Base-by-base conservation (phyloP, 108 stramenopile genomes). In the Skeletonema marinoi region DNA sequence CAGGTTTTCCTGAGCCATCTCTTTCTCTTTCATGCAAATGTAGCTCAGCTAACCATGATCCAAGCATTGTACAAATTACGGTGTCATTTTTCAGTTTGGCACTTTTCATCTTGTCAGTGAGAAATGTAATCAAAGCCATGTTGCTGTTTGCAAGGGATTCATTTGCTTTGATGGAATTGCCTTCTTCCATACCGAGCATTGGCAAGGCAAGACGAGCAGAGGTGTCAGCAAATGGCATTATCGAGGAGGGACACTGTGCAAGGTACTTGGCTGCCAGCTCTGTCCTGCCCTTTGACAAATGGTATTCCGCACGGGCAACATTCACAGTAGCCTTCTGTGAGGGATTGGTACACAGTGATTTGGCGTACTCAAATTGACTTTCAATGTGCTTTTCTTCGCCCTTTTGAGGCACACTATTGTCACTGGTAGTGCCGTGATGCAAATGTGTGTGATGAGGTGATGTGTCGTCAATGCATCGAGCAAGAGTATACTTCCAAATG, bases 281-380 rank as follows among this genome's bases (percentile, higher is more conserved):
- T 4, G 81, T 76, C 6, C 89, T 76, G 17, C 94, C 94, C 56
- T 92, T 90, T 2, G 85, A 85, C 32, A 95, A 64, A 60, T 95
- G 92, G 58, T 89, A 95, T 74, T 95, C 94, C 6, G 90, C 92
- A 30, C 94, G 82, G 13, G 87, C 89, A 32, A 87, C 88, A 44
- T 86, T 90, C 8, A 95, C 90, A 21, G 93, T 91, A 44, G 94
- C 94, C 63, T 92, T 95, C 84, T 95, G 94, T 9, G 84, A 70
- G 58, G 88, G 65, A 71, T 93, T 91, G 39, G 85, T 85, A 63
- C 94, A 95, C 32, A 95, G 81, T 4, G 77, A 81, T 66, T 89
- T 92, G 25, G 94, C 92, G 60, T 92, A 88, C 77, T 93, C 92
- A 75, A 95, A 93, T 32, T 88, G 77, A 51, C 80, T 78, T 68